Evolutionary conservation across 2,329 filamentous ascomycete species (phyloP), one percentile per base, ranked within the genome.

Genomic region (Fusarium phyllophilum): DNA sequence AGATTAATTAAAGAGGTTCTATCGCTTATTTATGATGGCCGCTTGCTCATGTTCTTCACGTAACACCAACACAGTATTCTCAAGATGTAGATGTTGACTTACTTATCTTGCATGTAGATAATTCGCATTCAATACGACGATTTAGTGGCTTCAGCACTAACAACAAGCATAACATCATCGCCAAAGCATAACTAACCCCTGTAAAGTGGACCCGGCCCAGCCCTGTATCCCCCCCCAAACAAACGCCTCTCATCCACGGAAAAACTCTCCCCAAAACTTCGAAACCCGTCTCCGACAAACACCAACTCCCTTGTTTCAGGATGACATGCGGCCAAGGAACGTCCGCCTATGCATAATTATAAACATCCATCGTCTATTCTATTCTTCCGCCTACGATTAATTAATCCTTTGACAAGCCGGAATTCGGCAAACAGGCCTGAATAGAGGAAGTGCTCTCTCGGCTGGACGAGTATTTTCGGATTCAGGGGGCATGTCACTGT

Each of bases 231-330:
- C 26, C 26, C 51, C 44, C n/a, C 24, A 36, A 60, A 64, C 46
- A 66, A 70, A 73, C 71, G 48, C 26, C 49, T 72, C 39, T 59
- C 44, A 72, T 63, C 72, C 72, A 72, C 65, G 72, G 71, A 73
- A 73, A 73, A 73, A 73, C 71, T 73, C 60, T 59, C 41, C 22
- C 36, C 31, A 44, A 34, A 58, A 67, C 54, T 36, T 66, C 71
- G 71, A 73, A 73, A 73, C 71, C 26, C 31, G 45, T 61, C 57
- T 68, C 70, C 52, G 62, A 72, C 71, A 72, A 67, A 67, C 42
- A 36, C 49, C 36, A 54, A 29, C 42, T 44, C 39, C 57, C 60
- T 42, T 66, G 72, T 74, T 74, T 74, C 72, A 74, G 72, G 72
- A 62, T 62, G 36, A 13, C 29, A 62, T 45, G 45, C 62, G 44